Evolutionary conservation across 768 basidiomycete species (phyloP).

Genomic region (Paxillus rubicundulus): DNA sequence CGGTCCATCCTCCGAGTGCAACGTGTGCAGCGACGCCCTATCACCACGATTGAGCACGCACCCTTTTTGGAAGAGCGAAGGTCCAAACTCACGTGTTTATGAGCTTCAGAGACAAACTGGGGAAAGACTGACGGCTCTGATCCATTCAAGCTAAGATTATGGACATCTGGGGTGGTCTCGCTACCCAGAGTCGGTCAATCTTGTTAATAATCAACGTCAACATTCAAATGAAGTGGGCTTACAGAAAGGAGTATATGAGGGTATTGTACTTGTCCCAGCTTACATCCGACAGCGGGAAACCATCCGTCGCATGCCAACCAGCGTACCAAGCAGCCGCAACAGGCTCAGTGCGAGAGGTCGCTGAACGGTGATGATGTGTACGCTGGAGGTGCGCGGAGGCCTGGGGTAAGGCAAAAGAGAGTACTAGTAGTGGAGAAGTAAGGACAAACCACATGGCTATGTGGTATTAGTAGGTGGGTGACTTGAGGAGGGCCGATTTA

Average conservation of each 20-base stretch:
- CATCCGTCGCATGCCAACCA: conserved; percentile 55
- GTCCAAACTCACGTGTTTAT: conserved; percentile 28
- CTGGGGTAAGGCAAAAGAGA: not conserved
- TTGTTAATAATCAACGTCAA: not conserved
- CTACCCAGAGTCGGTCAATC: conserved; percentile 17
- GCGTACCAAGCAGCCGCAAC: conserved; percentile 62
- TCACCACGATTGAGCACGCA: not conserved
- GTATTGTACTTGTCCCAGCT: conserved; percentile 68
- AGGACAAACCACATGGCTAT: not conserved
- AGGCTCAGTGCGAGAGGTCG: not conserved
- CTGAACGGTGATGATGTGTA: not conserved
- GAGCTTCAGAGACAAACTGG: conserved; percentile 50
- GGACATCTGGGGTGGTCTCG: conserved; percentile 30
- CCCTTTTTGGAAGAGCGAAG: not conserved
- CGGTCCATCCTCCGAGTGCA: conserved; percentile 68
- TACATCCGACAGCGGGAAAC: conserved; percentile 53
- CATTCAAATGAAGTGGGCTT: conserved; percentile 15
- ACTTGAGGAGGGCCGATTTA: too few relatives aligned
- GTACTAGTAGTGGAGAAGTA: not conserved
- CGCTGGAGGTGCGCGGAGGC: conserved; percentile 1
- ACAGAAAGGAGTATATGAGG: conserved; percentile 65
- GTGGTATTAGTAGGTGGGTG: too few relatives aligned
- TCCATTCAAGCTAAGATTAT: conserved; percentile 26
- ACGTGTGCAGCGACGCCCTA: conserved; percentile 61
- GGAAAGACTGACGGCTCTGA: conserved; percentile 51